These are phyloP conservation scores for Penicilliopsis zonata DNA, from an alignment of 495 filamentous ascomycete species.

Conservation along the genomic window DNA sequence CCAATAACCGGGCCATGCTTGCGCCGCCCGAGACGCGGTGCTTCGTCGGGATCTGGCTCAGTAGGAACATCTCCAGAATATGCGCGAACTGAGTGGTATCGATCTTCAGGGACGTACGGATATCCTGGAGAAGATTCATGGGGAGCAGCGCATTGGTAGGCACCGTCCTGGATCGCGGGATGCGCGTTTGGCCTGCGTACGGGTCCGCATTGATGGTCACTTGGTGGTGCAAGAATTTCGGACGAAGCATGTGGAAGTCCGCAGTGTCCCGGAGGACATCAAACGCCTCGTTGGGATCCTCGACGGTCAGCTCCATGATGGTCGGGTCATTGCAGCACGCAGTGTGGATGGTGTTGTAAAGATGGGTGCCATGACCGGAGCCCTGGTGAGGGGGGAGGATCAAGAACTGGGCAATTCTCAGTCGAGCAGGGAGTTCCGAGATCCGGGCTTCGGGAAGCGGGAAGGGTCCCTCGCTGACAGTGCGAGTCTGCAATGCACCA, in stretches of 20 bases:
- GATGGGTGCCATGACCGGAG: slow-evolving; percentile 61
- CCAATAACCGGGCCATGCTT: slow-evolving; percentile 37
- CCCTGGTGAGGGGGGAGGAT: slow-evolving; percentile 82
- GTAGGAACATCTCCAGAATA: slow-evolving; percentile 79
- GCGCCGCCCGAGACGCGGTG: slow-evolving; percentile 44
- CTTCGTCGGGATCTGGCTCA: slow-evolving; percentile 54
- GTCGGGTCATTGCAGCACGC: slow-evolving; percentile 47
- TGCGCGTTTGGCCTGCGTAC: slow-evolving; percentile 21
- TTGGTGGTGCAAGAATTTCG: slow-evolving; percentile 30
- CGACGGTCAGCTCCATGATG: slow-evolving; percentile 77
- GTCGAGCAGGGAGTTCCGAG: slow-evolving; percentile 48
- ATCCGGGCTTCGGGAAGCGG: slow-evolving; percentile 28
- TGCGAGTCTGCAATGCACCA: slow-evolving; percentile 14
- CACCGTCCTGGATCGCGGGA: slow-evolving; percentile 30
- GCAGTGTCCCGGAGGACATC: slow-evolving; percentile 78
- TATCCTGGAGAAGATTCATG: slow-evolving; percentile 37
- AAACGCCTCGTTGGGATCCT: slow-evolving; percentile 92
- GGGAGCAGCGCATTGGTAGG: slow-evolving; percentile 55
- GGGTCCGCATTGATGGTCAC: slow-evolving; percentile 33
- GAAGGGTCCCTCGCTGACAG: slow-evolving; percentile 27
- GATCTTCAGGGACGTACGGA: slow-evolving; percentile 63
- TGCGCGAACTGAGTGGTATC: slow-evolving; percentile 77
- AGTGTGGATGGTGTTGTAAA: slow-evolving; percentile 69
- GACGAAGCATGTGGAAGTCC: slow-evolving; percentile 57
- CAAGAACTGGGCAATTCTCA: slow-evolving; percentile 87